Base-by-base conservation (phyloP, 2,329 filamentous ascomycete genomes). In the Hymenoscyphus occultus region DNA sequence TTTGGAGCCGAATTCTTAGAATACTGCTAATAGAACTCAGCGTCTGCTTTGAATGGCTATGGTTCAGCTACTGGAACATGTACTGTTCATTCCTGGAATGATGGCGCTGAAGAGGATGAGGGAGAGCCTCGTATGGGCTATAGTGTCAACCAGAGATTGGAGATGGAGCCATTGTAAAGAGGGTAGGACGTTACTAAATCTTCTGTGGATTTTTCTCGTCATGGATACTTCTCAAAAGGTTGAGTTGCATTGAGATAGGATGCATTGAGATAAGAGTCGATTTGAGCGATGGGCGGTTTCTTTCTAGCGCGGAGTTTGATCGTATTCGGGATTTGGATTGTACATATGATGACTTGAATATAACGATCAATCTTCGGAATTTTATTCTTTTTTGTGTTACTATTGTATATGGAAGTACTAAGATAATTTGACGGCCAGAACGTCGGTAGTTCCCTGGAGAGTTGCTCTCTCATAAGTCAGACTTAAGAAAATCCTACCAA, bases 1-100 rank as follows among this genome's bases (percentile, higher is more conserved):
- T 22, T 2, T 35, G 10, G n/a, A 16, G 61, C 59, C 39, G 64
- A 62, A 32, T 66, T 48, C 3, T 60, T 16, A 48, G 28, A 40
- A 39, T 5, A 22, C 19, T 51, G 59, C 67, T 72, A 64, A 72
- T 39, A 16, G 54, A 39, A 56, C 48, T 19, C 64, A 84, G 88
- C 88, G 60, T 90, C 88, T 10, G 85, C 84, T 3, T 90, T 87
- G 88, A 90, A 89, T 71, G 88, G 88, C 57, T 89, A 85, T 80
- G 86, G 86, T 31, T 83, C 85, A 71, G 81, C 82, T 0, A 82
- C 83, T 16, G 88, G 88, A 13, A 90, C 88, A 2, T 89, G 86
- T 69, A 88, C 86, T 1, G 79, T 89, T 32, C 88, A 90, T 76
- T 82, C 80, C 10, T 91, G 88, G 88, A 89, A 88, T 64, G 86